Base-by-base conservation (phyloP, 371 early-diverging fungal genomes). In the Mortierella sp. region DNA sequence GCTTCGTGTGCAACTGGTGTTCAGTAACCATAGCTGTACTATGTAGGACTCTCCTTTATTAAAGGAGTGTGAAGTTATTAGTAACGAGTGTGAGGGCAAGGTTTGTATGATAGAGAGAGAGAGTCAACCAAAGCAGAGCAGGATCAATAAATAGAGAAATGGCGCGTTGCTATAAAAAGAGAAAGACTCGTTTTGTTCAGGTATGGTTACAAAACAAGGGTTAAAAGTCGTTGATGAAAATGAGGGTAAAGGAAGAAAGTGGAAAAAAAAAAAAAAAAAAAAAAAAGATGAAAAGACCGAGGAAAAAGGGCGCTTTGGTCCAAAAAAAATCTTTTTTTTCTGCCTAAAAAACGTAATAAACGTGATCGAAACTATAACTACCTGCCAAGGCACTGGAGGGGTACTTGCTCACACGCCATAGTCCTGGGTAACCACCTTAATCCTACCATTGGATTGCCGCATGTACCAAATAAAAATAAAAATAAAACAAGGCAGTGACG, bases 21-120 rank as follows among this genome's bases (percentile, higher is more conserved):
- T 71, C 64, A 23, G 72, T 32, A 23, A 66, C 65, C 72, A 71
- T 71, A 26, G 57, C 42, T 55, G 28, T 10, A n/a, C 57, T 35
- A 31, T 23, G 17, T 34, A 34, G 35, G 57, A 51, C n/a, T 19
- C 45, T 45, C 45, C 45, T n/a, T 45, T 45, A n/a, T 19, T 15
- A 19, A n/a, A n/a, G 15, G 34, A 22, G 34, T 34, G 35, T 57
- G 34, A 12, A 6, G 8, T 6, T 53, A 26, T 28, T 1, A 28
- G 53, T 53, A 26, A 17, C 47, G 22, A 47, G 22, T 19, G 47
- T 19, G 53, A 53, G 28, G 3, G 22, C 1, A 17, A 53, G 53
- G n/a, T n/a, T n/a, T n/a, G n/a, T n/a, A n/a, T n/a, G n/a, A n/a
- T n/a, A 22, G 28, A 26, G 53, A 1, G 28, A 23, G 28, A 53